A percentile compares a stretch with the other conserved stretches of the same genome.
Conservation (phyloP, 192 early-diverging fungal genomes). For the Coemansia sp. region DNA sequence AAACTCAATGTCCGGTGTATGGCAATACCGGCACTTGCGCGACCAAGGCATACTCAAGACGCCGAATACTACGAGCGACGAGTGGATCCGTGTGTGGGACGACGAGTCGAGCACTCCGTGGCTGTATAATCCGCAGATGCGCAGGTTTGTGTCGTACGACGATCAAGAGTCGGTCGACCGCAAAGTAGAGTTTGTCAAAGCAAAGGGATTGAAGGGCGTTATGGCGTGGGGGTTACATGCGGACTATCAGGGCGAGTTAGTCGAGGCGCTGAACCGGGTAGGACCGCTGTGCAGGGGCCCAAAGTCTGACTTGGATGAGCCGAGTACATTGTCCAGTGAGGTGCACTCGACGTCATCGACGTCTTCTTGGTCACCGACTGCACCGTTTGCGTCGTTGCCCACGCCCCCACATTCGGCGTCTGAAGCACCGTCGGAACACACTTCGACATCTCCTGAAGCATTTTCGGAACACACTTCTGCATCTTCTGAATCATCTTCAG, state of each 20-base stretch:
- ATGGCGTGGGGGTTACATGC: slow-evolving; percentile 61
- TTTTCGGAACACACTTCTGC: not conserved
- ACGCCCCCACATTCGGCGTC: not conserved
- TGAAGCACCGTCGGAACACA: not conserved
- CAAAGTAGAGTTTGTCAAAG: slow-evolving; percentile 62
- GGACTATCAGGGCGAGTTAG: slow-evolving; percentile 59
- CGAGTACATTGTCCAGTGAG: not conserved
- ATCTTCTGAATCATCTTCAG: not conserved
- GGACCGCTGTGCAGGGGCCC: slow-evolving; percentile 46
- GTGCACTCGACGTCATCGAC: not conserved
- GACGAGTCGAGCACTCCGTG: slow-evolving; percentile 56
- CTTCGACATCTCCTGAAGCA: not conserved
- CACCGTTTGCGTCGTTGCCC: slow-evolving; percentile 25
- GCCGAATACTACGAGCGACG: slow-evolving; percentile 43
- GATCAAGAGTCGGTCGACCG: slow-evolving; percentile 63
- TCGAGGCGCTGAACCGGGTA: slow-evolving; percentile 25
- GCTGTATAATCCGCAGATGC: slow-evolving; percentile 58
- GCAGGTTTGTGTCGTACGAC: slow-evolving; percentile 76
- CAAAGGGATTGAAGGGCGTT: slow-evolving; percentile 60
- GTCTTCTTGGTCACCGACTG: slow-evolving; percentile 20
- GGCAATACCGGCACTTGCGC: slow-evolving; percentile 63
- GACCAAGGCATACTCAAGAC: slow-evolving; percentile 55
- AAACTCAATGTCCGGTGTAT: slow-evolving; percentile 57
- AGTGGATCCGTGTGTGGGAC: slow-evolving; percentile 63
- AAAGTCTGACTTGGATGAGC: slow-evolving; percentile 20